phyloP scores from a whole-genome alignment of 1,284 basidiomycete genomes.

The Puccinia sorghi region DNA sequence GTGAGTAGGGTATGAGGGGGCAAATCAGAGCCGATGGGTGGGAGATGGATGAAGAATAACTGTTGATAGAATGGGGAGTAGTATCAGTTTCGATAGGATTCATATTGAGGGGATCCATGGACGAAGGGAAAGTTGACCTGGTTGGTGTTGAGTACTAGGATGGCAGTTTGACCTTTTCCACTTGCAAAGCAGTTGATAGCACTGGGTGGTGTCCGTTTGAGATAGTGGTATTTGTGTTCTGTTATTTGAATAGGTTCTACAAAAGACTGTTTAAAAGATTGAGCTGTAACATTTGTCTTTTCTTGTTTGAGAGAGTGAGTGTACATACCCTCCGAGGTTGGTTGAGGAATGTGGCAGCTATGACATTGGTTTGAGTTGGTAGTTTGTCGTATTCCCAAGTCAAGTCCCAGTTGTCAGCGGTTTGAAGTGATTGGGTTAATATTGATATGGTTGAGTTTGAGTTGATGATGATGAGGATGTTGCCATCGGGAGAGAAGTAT shows the following conservation, averaged over 20 bases:
- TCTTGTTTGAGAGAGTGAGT: background rate
- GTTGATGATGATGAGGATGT: slow-evolving; percentile 1
- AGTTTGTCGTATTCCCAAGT: background rate
- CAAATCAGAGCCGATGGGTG: background rate
- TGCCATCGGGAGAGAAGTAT: slow-evolving; percentile 25
- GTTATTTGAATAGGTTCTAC: background rate
- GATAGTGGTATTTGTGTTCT: background rate
- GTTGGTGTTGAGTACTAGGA: slow-evolving; percentile 24
- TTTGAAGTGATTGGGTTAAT: background rate
- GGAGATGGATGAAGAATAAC: slow-evolving; percentile 36
- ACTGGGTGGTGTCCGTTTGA: background rate
- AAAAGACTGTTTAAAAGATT: background rate
- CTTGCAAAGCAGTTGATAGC: background rate
- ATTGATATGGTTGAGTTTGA: slow-evolving; percentile 12
- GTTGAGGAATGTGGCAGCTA: background rate
- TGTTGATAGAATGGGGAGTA: background rate
- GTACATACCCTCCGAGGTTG: background rate
- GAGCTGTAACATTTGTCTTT: too few relatives aligned
- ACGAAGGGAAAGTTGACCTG: background rate
- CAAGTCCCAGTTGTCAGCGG: background rate
- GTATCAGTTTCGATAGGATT: background rate
- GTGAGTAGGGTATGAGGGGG: slow-evolving; percentile 28
- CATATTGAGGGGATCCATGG: background rate
- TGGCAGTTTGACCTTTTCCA: slow-evolving; percentile 12
- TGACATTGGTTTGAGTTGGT: background rate